Conservation (phyloP, 2,329 filamentous ascomycete species). For the Fusarium newnesense region DNA sequence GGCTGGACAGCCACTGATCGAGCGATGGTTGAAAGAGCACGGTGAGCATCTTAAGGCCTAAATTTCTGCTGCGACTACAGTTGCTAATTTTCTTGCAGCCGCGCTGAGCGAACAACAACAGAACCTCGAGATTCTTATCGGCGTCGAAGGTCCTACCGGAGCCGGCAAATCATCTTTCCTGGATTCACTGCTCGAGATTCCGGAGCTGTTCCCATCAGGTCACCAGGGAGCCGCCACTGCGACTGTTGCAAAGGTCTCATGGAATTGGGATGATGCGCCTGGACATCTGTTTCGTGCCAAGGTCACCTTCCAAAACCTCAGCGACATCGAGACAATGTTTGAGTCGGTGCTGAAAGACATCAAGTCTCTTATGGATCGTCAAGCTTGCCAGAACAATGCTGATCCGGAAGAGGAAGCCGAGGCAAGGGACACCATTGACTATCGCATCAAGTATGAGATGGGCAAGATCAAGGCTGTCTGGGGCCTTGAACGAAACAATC, state of each 20-base stretch:
- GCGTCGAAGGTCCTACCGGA: conserved; percentile 30
- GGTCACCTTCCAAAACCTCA: conserved; percentile 33
- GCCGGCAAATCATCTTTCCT: conserved; percentile 30
- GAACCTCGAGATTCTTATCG: not conserved
- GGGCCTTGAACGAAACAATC: conserved; percentile 9
- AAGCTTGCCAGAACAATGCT: no score
- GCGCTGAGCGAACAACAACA: not conserved
- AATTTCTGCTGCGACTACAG: no score
- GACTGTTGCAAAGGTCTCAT: conserved; percentile 39
- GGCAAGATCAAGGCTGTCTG: conserved; percentile 40
- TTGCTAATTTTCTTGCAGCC: not conserved
- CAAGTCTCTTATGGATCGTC: not conserved
- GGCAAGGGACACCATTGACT: no score
- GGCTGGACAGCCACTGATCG: not conserved
- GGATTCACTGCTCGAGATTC: not conserved
- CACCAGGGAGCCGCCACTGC: conserved; percentile 46
- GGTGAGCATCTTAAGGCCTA: not conserved
- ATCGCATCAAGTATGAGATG: no score
- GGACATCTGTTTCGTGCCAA: conserved; percentile 33
- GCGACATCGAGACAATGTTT: conserved; percentile 28
- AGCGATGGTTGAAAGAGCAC: not conserved
- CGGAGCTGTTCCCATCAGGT: conserved; percentile 45
- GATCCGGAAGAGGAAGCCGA: no score
- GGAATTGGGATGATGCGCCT: conserved; percentile 37
- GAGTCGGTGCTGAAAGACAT: conserved; percentile 30